Conservation (phyloP, 371 early-diverging fungal genomes). For the Mortierella sp. region DNA sequence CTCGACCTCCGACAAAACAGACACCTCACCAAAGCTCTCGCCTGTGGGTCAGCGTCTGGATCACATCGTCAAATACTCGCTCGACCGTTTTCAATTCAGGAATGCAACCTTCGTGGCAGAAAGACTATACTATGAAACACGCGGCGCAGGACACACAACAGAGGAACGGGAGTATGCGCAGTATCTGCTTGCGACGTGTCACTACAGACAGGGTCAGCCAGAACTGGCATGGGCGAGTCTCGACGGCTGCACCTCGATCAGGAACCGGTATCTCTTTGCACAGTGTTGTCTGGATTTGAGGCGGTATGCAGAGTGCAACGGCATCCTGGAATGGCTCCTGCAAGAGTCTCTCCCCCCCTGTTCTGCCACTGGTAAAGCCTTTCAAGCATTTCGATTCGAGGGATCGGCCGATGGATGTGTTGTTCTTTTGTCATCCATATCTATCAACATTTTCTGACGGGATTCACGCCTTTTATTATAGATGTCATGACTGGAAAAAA, state of each 20-base stretch:
- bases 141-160: constrained; percentile 22
- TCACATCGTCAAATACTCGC: constrained; percentile 32
- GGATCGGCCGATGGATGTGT: background rate
- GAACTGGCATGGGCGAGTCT: constrained; percentile 44
- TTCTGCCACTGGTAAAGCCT: constrained; percentile 25
- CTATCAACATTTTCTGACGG: constrained; percentile 6
- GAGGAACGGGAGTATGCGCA: constrained; percentile 39
- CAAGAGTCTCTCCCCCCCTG: constrained; percentile 26
- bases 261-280: constrained; percentile 59
- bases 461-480: background rate
- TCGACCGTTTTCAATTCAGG: constrained; percentile 46
- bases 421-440: background rate
- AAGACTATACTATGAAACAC: constrained; percentile 30
- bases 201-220: constrained; percentile 37
- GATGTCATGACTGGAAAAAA: constrained; percentile 21
- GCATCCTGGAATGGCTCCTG: constrained; percentile 49
- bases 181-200: constrained; percentile 43
- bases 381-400: background rate
- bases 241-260: constrained; percentile 25
- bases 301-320: constrained; percentile 57
- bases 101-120: constrained; percentile 47
- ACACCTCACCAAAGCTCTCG: constrained; percentile 17
- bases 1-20: background rate
- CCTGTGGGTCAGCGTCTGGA: constrained; percentile 32
- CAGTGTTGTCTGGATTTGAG: constrained; percentile 60